These are phyloP conservation scores for Geoglossum cookeanum DNA, from an alignment of 2,329 filamentous ascomycete genomes.

Conservation along the genomic window DNA sequence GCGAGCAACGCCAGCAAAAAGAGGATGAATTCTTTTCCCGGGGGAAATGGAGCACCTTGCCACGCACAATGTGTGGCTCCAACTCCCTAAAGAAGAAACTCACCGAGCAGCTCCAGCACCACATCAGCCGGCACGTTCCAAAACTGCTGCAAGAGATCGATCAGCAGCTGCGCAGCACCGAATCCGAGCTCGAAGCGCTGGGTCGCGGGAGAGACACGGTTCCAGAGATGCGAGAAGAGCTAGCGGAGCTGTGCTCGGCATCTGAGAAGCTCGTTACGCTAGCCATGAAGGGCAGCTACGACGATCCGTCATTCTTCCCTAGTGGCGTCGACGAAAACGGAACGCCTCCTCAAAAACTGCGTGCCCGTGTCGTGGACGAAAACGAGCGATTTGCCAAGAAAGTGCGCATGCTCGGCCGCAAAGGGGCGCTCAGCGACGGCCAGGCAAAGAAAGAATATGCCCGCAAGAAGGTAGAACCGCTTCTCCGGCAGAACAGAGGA, in stretches of 20 bases:
- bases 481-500: slow-evolving; percentile 27
- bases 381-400: slow-evolving; percentile 30
- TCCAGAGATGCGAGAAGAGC: slow-evolving; percentile 34
- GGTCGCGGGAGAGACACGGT: slow-evolving; percentile 21
- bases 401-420: slow-evolving; percentile 32
- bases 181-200: slow-evolving; percentile 15
- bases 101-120: slow-evolving; percentile 22
- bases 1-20: slow-evolving; percentile 9
- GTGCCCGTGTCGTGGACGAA: slow-evolving; percentile 32
- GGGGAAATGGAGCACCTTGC: slow-evolving; percentile 19
- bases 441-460: slow-evolving; percentile 30
- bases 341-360: slow-evolving; percentile 32
- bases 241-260: slow-evolving; percentile 32
- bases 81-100: slow-evolving; percentile 21
- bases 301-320: slow-evolving; percentile 34
- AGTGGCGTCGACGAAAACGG: slow-evolving; percentile 30
- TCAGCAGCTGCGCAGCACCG: slow-evolving; percentile 15
- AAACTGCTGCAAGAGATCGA: slow-evolving; percentile 23
- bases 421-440: slow-evolving; percentile 26
- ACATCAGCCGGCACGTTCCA: slow-evolving; percentile 28
- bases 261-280: slow-evolving; percentile 35
- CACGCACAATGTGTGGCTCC: slow-evolving; percentile 23
- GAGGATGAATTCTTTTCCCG: slow-evolving; percentile 12
- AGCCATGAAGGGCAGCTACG: slow-evolving; percentile 35
- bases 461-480: slow-evolving; percentile 28